Conservation (phyloP, 768 basidiomycete species). For the Albatrellus ellisii region DNA sequence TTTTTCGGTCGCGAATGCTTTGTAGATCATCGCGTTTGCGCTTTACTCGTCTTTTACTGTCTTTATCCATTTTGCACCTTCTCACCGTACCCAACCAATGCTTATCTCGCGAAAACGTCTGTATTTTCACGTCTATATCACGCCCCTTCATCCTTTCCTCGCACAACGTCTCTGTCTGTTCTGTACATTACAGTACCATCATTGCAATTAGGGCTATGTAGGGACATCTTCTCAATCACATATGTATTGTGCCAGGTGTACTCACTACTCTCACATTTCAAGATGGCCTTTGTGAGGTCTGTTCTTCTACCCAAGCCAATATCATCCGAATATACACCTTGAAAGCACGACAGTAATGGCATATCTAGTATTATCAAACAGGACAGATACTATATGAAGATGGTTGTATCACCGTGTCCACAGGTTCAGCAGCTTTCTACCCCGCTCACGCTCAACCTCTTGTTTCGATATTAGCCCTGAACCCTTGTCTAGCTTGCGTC, state of each 20-base stretch:
- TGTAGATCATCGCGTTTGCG: conserved; percentile 8
- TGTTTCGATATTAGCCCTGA: conserved; percentile 52
- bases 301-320: background rate
- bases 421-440: conserved; percentile 61
- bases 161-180: background rate
- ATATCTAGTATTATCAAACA: too few relatives aligned
- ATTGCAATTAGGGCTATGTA: background rate
- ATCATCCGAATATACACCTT: too few relatives aligned
- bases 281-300: too few relatives aligned
- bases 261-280: too few relatives aligned
- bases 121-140: conserved; percentile 2
- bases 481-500: conserved; percentile 61
- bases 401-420: conserved; percentile 28
- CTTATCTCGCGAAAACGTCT: background rate
- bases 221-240: background rate
- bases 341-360: too few relatives aligned
- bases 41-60: too few relatives aligned
- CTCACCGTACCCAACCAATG: background rate
- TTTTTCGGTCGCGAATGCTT: conserved; percentile 16
- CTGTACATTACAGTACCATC: background rate
- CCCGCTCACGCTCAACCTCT: conserved; percentile 73
- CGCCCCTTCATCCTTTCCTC: too few relatives aligned
- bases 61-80: background rate
- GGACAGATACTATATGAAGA: conserved; percentile 1
- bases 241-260: background rate